Conservation (phyloP, 176 grass and related monocot species). For the Tillandsia leiboldiana region DNA sequence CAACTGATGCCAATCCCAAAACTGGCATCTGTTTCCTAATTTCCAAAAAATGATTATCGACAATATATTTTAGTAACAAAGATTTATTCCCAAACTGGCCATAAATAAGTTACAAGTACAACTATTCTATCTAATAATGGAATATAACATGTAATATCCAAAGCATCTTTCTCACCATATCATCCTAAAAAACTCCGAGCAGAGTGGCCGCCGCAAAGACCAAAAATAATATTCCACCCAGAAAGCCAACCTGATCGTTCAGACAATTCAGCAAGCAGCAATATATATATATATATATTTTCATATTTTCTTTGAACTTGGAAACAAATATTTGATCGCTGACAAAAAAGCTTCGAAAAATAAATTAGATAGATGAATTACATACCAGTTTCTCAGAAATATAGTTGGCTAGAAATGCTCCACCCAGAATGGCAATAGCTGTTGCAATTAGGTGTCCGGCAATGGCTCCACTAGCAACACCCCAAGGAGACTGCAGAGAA, state of each 20-base stretch:
- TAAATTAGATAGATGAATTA: background rate
- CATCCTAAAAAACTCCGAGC: constrained; percentile 60
- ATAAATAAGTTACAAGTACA: background rate
- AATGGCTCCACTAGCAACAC: constrained; percentile 85
- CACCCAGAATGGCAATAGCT: constrained; percentile 66
- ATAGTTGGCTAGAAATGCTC: constrained; percentile 83
- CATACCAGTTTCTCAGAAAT: constrained; percentile 89
- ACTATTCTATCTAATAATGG: no score
- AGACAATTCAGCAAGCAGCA: constrained; percentile 3
- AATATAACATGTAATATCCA: no score
- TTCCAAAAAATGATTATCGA: no score
- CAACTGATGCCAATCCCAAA: no score
- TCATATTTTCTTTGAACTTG: no score
- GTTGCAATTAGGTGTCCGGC: constrained; percentile 81
- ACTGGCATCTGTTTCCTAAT: no score
- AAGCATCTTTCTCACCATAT: no score
- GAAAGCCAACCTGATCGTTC: constrained; percentile 56
- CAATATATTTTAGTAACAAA: no score
- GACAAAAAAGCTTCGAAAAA: background rate
- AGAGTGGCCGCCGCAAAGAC: constrained; percentile 65
- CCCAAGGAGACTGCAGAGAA: constrained; percentile 60
- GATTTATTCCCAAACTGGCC: no score
- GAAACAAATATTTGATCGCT: background rate
- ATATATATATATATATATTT: background rate
- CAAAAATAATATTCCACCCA: constrained; percentile 81